Evolutionary conservation across 2,329 filamentous ascomycete genomes (phyloP), one percentile per base, ranked within the genome.

Genomic region (Orbilia oligospora): DNA sequence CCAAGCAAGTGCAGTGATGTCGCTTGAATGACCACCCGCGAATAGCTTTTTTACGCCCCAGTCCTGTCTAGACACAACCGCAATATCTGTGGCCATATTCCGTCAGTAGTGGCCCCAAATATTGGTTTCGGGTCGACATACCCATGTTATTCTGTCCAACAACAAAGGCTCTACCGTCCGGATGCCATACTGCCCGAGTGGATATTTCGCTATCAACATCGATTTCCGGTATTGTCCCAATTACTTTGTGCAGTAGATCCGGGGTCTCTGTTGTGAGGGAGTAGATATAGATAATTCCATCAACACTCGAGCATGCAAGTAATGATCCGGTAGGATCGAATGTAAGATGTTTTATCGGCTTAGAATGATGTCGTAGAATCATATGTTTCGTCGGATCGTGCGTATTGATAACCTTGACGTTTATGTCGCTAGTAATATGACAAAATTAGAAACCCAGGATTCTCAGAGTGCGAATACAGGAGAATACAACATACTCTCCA

Each of bases 271-370:
- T 89, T 5, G 89, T 91, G 73, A 97, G 84, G 0, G 92, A 95
- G 84, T 99, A 99, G 63, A 99, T 86, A 83, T 98, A 99, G 41
- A 99, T 87, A 55, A 93, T 87, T 53, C 96, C 96, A 83, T 99
- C 94, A 0, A 92, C 93, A 83, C 93, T 94, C 0, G 96, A 97
- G 0, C 97, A 88, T 0, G 94, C 88, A 2, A 97, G 87, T 72
- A 91, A 90, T 64, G 89, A 89, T 48, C 93, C 93, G 75, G 89
- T 92, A 3, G 91, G 91, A 81, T 98, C 93, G 84, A 97, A 97
- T 14, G 93, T 89, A 44, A 98, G 88, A 83, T 98, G 93, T 83
- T 97, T 97, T n/a, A 92, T 90, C n/a, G 93, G 90, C 82, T 92
- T 93, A 51, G 88, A 88, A 83, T 97, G 95, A 66, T 97, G 93